These are phyloP conservation scores for Terfezia claveryi DNA, from an alignment of 495 filamentous ascomycete genomes.

Conservation along the genomic window DNA sequence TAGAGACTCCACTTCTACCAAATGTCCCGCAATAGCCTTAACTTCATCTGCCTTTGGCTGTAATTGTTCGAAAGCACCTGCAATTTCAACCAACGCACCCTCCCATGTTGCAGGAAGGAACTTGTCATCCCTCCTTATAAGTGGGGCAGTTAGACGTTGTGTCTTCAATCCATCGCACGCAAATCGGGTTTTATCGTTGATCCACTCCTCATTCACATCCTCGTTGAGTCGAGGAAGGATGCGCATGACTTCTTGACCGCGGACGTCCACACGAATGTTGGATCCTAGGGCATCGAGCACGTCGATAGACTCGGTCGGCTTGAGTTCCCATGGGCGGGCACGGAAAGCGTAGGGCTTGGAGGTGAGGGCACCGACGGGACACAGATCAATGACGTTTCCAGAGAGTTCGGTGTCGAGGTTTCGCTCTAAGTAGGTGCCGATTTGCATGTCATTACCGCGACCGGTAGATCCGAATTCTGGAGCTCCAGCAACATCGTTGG, in stretches of 20 bases:
- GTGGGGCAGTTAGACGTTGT: conserved; percentile 74
- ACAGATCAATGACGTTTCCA: conserved; percentile 92
- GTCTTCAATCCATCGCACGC: conserved; percentile 94
- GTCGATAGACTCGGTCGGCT: conserved; percentile 82
- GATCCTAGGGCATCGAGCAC: conserved; percentile 84
- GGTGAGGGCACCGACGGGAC: conserved; percentile 85
- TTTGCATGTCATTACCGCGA: conserved; percentile 90
- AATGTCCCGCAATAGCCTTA: conserved; percentile 79
- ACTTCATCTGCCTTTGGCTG: conserved; percentile 75
- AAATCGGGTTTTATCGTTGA: conserved; percentile 93
- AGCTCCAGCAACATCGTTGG: conserved; percentile 89
- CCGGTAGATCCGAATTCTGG: conserved; percentile 85
- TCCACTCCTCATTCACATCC: conserved; percentile 98
- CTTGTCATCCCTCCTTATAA: conserved; percentile 68
- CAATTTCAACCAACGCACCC: conserved; percentile 71
- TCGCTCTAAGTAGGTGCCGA: conserved; percentile 88
- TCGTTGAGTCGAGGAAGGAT: conserved; percentile 82
- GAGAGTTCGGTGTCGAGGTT: conserved; percentile 84
- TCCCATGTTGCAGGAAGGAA: conserved; percentile 88
- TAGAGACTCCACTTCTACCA: conserved; percentile 74
- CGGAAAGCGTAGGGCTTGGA: conserved; percentile 97
- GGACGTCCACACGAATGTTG: conserved; percentile 75
- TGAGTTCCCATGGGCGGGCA: conserved; percentile 86
- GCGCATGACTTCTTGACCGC: conserved; percentile 93
- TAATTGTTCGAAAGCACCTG: conserved; percentile 47